Base-by-base conservation (phyloP, 176 grass and related monocot genomes). In the Dactylis glomerata region DNA sequence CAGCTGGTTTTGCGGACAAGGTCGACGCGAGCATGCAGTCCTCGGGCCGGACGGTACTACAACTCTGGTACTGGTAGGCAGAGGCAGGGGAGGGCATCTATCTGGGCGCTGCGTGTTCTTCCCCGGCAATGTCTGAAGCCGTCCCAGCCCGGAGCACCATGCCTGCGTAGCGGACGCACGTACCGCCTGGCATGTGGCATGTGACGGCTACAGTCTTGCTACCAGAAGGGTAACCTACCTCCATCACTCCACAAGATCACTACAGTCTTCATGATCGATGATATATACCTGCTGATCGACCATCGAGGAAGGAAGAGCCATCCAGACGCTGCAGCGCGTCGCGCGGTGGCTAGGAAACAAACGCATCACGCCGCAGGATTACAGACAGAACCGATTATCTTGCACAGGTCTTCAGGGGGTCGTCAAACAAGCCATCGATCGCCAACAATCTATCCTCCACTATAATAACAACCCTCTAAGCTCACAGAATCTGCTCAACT, bases 401-500 rank as follows among this genome's bases (percentile, higher is more conserved):
- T 67, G 76, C 81, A 66, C 76, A 32, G 71, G 88, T 86, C 83
- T 77, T 82, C 41, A 45, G 78, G 78, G 58, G 63, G 49, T 59
- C 42, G 83, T 86, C 88, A 86, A 82, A 78, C 72, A 90, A 68
- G 32, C 83, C 50, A 41, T 51, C 81, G 42, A 79, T 54, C 71
- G 26, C 70, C 44, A 75, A 31, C 47, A 51, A 75, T 33, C 27
- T 3, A 23, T 15, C 58, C 2, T 1, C 8, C 54, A n/a, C n/a
- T 23, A 24, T 20, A 52, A 22, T 66, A 32, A 26, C 49, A 7
- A 11, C 24, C 8, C 22, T 28, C 52, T 4, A 20, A 20, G 42
- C 17, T 52, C 78, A 68, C 73, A 73, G 83, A 90, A 90, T 90
- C 83, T 82, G 88, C 88, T 40, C 37, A 8, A 65, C 83, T 79